Evolutionary conservation across 2,329 filamentous ascomycete species (phyloP).

Genomic region (Penicillium sp.): DNA sequence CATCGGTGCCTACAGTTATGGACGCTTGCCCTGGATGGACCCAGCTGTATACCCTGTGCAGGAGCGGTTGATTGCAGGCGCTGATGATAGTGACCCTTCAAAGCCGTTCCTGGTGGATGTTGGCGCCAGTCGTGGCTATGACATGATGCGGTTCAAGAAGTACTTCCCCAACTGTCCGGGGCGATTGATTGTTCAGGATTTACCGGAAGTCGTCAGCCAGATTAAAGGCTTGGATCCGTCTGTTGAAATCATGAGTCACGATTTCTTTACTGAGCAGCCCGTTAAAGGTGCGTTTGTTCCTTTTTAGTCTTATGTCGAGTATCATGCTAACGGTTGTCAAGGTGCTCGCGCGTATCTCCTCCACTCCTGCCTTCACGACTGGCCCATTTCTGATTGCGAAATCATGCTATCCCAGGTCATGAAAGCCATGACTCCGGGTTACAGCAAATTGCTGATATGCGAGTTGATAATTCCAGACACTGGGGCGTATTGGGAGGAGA

Average conservation of each 20-base stretch:
- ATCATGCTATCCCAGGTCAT: constrained; percentile 22
- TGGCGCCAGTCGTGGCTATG: constrained; percentile 23
- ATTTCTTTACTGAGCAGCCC: constrained; percentile 6
- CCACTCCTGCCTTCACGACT: constrained; percentile 22
- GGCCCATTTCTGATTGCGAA: constrained; percentile 17
- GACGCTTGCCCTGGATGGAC: background rate
- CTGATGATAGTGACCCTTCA: background rate
- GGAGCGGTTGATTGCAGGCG: background rate
- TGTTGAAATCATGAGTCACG: constrained; percentile 26
- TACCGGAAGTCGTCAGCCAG: constrained; percentile 25
- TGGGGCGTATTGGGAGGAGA: constrained; percentile 22
- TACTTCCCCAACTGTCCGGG: constrained; percentile 30
- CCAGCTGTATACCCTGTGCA: background rate
- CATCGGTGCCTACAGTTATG: background rate
- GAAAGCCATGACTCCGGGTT: constrained; percentile 28
- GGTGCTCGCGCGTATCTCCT: constrained; percentile 19
- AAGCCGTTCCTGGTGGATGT: constrained; percentile 24
- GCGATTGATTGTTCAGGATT: constrained; percentile 40
- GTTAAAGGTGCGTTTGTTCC: background rate
- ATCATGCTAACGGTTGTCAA: background rate
- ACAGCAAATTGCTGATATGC: constrained; percentile 39
- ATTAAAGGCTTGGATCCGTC: constrained; percentile 10
- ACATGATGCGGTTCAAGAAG: constrained; percentile 20
- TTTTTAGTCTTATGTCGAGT: background rate
- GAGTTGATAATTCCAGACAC: constrained; percentile 39